Conservation (phyloP, 1,139 yeast species). For the Geotrichum siamense region DNA sequence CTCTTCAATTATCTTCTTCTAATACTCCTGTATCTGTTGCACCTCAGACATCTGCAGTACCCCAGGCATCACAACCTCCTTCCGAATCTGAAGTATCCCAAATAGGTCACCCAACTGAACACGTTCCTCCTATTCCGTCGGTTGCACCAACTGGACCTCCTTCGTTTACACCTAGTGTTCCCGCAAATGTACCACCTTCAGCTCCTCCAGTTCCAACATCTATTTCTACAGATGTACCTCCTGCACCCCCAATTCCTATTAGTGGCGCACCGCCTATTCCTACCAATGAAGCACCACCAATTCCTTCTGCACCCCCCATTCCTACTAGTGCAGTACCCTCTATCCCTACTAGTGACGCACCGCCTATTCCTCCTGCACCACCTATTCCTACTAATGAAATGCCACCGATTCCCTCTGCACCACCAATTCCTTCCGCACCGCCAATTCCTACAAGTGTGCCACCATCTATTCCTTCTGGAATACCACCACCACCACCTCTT, state of each 20-base stretch:
- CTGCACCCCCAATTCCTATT: slow-evolving; percentile 27
- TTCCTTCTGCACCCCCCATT: slow-evolving; percentile 30
- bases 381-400: slow-evolving; percentile 14
- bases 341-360: slow-evolving; percentile 18
- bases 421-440: slow-evolving; percentile 20
- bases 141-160: slow-evolving; percentile 14
- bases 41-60: too few species aligned
- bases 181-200: slow-evolving; percentile 8
- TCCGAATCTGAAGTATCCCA: slow-evolving; percentile 11
- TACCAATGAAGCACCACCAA: slow-evolving; percentile 13
- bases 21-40: slow-evolving; percentile 11
- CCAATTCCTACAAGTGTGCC: slow-evolving; percentile 22
- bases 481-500: slow-evolving; percentile 22
- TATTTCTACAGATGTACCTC: slow-evolving; percentile 18
- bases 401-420: slow-evolving; percentile 17
- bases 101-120: slow-evolving; percentile 19
- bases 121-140: slow-evolving; percentile 19
- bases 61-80: slow-evolving; percentile 20
- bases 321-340: slow-evolving; percentile 20
- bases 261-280: slow-evolving; percentile 16
- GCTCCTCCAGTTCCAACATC: slow-evolving; percentile 23
- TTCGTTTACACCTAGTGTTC: slow-evolving; percentile 1
- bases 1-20: slow-evolving; percentile 14
- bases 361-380: slow-evolving; percentile 17
- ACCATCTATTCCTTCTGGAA: slow-evolving; percentile 17